Percentiles rank a stretch among this genome's conserved stretches.
Conservation (phyloP, 495 filamentous ascomycete species). For the Trichocladium antarcticum region DNA sequence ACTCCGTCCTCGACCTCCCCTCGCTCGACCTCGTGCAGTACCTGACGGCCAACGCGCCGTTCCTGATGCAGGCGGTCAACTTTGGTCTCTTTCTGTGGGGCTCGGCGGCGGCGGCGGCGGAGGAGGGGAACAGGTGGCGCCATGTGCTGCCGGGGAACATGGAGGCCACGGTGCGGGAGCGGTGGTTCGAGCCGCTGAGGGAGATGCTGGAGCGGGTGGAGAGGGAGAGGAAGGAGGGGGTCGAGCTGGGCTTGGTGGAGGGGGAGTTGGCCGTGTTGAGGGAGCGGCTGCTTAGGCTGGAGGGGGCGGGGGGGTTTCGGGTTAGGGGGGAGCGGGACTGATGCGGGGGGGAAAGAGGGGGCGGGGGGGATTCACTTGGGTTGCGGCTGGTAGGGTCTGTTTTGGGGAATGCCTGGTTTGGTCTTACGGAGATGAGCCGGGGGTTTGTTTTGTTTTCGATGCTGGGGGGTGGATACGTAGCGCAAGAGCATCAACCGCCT, state of each 20-base stretch:
- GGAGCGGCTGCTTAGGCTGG: slow-evolving; percentile 27
- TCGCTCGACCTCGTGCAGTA: slow-evolving; percentile 21
- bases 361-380: too few relatives aligned
- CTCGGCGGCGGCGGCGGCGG: too few relatives aligned
- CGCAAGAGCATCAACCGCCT: too few relatives aligned
- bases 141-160: slow-evolving; percentile 31
- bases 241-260: slow-evolving; percentile 10
- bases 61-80: slow-evolving; percentile 38
- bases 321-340: slow-evolving; percentile 4
- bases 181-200: slow-evolving; percentile 44
- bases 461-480: too few relatives aligned
- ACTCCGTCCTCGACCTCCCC: slow-evolving; percentile 20
- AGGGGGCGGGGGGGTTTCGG: slow-evolving; percentile 11
- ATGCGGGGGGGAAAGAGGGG: too few relatives aligned
- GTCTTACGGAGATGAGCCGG: too few relatives aligned
- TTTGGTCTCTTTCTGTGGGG: slow-evolving; percentile 44
- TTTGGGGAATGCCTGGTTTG: too few relatives aligned
- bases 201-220: slow-evolving; percentile 34
- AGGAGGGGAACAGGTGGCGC: slow-evolving; percentile 23
- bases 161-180: slow-evolving; percentile 37
- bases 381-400: too few relatives aligned
- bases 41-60: slow-evolving; percentile 30
- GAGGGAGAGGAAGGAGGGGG: slow-evolving; percentile 10
- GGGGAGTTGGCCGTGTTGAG: slow-evolving; percentile 30
- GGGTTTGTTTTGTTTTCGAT: too few relatives aligned